phyloP scores from a whole-genome alignment of 495 filamentous ascomycete genomes.

The Talaromyces wortmannii region DNA sequence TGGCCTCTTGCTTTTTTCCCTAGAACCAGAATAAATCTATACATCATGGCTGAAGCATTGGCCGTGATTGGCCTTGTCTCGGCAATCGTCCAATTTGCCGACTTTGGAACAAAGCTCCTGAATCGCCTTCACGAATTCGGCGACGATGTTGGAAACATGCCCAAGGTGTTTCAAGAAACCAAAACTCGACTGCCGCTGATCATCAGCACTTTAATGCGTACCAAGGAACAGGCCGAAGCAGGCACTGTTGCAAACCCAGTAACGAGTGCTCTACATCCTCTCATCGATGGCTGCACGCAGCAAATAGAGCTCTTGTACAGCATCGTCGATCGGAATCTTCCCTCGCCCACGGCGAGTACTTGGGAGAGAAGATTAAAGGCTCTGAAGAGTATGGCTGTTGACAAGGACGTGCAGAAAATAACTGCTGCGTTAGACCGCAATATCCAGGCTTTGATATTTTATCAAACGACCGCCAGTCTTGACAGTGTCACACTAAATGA shows the following conservation, averaged over 20 bases:
- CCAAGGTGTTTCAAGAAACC: constrained; percentile 21
- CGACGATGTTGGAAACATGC: constrained; percentile 12
- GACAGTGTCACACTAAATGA: background rate
- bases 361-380: constrained; percentile 13
- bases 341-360: constrained; percentile 7
- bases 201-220: constrained; percentile 15
- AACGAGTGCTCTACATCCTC: constrained; percentile 11
- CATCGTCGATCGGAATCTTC: constrained; percentile 11
- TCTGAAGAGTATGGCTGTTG: constrained; percentile 13
- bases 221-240: constrained; percentile 11
- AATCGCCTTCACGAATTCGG: constrained; percentile 21
- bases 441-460: constrained; percentile 13
- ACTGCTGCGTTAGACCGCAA: constrained; percentile 10
- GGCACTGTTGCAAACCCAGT: constrained; percentile 6
- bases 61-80: constrained; percentile 20
- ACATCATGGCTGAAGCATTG: constrained; percentile 26
- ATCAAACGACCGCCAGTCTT: constrained; percentile 3
- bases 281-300: constrained; percentile 13
- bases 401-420: constrained; percentile 18
- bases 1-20: background rate
- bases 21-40: background rate
- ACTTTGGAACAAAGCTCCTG: constrained; percentile 22
- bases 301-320: constrained; percentile 12
- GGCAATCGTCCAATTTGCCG: constrained; percentile 24
- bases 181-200: constrained; percentile 20